A percentile compares a stretch with the other conserved stretches of the same genome.
Evolutionary conservation across 75 land plant genomes (phyloP).

Genomic region (Cupressus sempervirens): DNA sequence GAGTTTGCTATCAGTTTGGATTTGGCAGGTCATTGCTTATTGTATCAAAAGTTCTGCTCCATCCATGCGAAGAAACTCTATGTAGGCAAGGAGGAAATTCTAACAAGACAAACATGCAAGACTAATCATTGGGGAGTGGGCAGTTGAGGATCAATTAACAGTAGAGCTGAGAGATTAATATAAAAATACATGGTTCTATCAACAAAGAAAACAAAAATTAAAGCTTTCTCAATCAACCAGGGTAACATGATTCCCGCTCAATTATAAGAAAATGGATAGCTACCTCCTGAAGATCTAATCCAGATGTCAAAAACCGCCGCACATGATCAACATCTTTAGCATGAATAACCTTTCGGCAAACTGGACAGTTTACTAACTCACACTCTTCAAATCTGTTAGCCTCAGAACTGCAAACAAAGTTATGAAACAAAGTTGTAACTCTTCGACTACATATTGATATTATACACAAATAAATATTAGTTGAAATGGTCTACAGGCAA

Average conservation of each 20-base stretch:
- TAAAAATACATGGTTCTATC: background rate
- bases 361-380: slow-evolving; percentile 48
- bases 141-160: too few species aligned
- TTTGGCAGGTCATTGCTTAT: too few species aligned
- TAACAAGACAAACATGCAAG: too few species aligned
- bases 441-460: background rate
- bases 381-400: background rate
- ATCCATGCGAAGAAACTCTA: too few species aligned
- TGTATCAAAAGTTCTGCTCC: too few species aligned
- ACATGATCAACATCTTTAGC: slow-evolving; percentile 65
- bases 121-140: too few species aligned
- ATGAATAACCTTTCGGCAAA: slow-evolving; percentile 61
- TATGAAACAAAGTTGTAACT: background rate
- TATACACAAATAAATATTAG: background rate
- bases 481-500: too few species aligned
- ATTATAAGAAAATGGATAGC: background rate
- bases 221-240: background rate
- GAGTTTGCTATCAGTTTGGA: background rate
- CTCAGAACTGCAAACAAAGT: slow-evolving; percentile 1
- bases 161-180: too few species aligned
- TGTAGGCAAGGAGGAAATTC: too few species aligned
- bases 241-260: background rate
- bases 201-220: background rate
- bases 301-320: slow-evolving; percentile 28
- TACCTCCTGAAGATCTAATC: slow-evolving; percentile 24